phyloP scores from a whole-genome alignment of 768 basidiomycete species.

The Mycena chlorophos region DNA sequence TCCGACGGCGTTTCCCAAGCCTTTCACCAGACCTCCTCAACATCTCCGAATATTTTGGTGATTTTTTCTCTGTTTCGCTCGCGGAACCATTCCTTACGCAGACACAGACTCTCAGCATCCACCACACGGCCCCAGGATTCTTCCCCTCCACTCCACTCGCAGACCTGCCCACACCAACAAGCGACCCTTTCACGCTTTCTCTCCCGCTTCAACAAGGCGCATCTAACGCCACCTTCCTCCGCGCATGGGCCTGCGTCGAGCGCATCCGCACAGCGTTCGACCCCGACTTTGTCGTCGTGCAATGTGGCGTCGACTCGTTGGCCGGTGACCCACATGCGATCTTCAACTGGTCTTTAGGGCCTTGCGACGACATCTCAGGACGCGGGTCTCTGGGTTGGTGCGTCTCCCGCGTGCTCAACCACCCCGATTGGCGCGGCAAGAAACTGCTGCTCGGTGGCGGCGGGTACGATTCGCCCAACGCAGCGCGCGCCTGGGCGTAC shows the following conservation, averaged over 20 bases:
- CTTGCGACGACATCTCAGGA: slow-evolving; percentile 33
- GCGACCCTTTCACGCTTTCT: slow-evolving; percentile 73
- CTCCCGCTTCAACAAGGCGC: slow-evolving; percentile 78
- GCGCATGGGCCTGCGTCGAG: slow-evolving; percentile 68
- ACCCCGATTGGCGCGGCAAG: slow-evolving; percentile 61
- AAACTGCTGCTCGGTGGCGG: slow-evolving; percentile 80
- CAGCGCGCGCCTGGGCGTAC: slow-evolving; percentile 84
- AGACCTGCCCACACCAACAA: slow-evolving; percentile 40
- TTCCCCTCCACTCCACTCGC: slow-evolving; percentile 67
- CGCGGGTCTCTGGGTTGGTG: slow-evolving; percentile 76
- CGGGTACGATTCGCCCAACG: slow-evolving; percentile 82
- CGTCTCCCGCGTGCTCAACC: slow-evolving; percentile 47
- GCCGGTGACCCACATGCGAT: slow-evolving; percentile 79
- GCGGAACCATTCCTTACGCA: not conserved
- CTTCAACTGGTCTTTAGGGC: slow-evolving; percentile 69
- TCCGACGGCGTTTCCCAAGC: slow-evolving; percentile 86
- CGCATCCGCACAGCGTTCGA: slow-evolving; percentile 56
- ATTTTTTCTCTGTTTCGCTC: slow-evolving; percentile 9
- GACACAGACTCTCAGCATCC: slow-evolving; percentile 74
- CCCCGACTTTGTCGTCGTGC: slow-evolving; percentile 80
- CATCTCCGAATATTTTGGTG: slow-evolving; percentile 50
- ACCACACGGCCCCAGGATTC: slow-evolving; percentile 81
- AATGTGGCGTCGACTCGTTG: slow-evolving; percentile 86
- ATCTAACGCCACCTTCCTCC: slow-evolving; percentile 57
- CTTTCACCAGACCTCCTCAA: slow-evolving; percentile 46